Base-by-base conservation (phyloP, 345 rosid species). In the Orychophragmus violaceus region DNA sequence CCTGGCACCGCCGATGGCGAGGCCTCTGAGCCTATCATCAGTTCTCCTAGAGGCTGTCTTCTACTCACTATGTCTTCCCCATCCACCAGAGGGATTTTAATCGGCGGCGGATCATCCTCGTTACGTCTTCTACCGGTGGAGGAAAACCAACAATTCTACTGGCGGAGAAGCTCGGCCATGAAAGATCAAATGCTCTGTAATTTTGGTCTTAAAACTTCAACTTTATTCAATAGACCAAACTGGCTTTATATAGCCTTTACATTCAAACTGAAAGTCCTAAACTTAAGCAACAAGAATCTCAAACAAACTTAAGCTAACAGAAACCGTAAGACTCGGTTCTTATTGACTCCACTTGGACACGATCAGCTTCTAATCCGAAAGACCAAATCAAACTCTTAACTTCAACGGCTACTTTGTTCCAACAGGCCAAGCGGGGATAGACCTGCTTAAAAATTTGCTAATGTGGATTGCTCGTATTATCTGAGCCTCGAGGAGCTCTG, bases 401-500 rank as follows among this genome's bases (percentile, higher is more conserved):
- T n/a, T n/a, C n/a, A n/a, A n/a, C n/a, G n/a, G n/a, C n/a, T n/a
- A n/a, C n/a, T n/a, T n/a, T n/a, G n/a, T n/a, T n/a, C n/a, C n/a
- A n/a, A n/a, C n/a, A n/a, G n/a, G n/a, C n/a, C 76, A 80, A 1
- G 75, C 81, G 0, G 87, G 87, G 45, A 55, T 83, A 1, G 51
- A 80, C 17, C 58, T 80, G 0, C 62, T 83, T 1, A 80, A 66
- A 35, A 65, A 59, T 77, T 62, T 59, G 78, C 87, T 22, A 78
- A 83, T 42, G 84, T 83, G 13, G 87, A 83, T 45, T 83, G 84
- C 75, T 81, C 87, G 0, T 81, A 78, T 41, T 80, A 83, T 72
- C 73, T 83, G 8, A 76, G 76, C 36, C 71, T 79, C 3, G 83
- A 83, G 66, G 84, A 83, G 78, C 77, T 83, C 18, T 78, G 82